phyloP scores from a whole-genome alignment of 2,329 filamentous ascomycete genomes.

The Thielaviopsis punctulata region DNA sequence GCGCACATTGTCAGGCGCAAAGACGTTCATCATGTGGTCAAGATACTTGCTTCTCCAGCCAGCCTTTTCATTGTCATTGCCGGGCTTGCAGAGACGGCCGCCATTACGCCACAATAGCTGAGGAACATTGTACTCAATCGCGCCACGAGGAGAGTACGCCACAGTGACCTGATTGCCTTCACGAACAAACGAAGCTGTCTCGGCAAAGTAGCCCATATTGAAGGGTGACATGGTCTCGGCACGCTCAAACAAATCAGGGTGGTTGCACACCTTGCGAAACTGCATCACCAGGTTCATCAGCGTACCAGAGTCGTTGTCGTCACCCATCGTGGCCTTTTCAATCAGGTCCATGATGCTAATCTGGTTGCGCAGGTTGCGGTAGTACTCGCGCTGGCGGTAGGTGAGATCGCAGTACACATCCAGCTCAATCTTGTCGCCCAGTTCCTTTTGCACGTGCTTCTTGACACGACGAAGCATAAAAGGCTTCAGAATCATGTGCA shows the following conservation, averaged over 20 bases:
- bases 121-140: conserved; percentile 73
- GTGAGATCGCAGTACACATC: conserved; percentile 95
- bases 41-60: conserved; percentile 70
- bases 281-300: conserved; percentile 99
- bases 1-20: conserved; percentile 61
- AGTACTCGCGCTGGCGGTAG: conserved; percentile 87
- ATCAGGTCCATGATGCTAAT: conserved; percentile 98
- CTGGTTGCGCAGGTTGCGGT: conserved; percentile 81
- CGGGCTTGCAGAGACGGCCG: conserved; percentile 58
- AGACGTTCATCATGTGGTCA: conserved; percentile 75
- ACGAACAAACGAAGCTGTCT: conserved; percentile 86
- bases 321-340: conserved; percentile 85
- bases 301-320: conserved; percentile 87
- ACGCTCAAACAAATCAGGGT: conserved; percentile 90
- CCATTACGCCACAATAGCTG: conserved; percentile 65
- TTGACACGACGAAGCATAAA: conserved; percentile 99
- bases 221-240: conserved; percentile 81
- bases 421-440: conserved; percentile 95
- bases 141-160: conserved; percentile 70
- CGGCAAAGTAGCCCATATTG: conserved; percentile 71
- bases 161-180: conserved; percentile 69
- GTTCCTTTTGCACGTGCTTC: conserved; percentile 97
- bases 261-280: conserved; percentile 98
- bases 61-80: conserved; percentile 53
- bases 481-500: conserved; percentile 97